A percentile compares a stretch with the other conserved stretches of the same genome.
These are phyloP conservation scores for Gremmenia infestans DNA, from an alignment of 2,329 filamentous ascomycete species.

Conservation along the genomic window DNA sequence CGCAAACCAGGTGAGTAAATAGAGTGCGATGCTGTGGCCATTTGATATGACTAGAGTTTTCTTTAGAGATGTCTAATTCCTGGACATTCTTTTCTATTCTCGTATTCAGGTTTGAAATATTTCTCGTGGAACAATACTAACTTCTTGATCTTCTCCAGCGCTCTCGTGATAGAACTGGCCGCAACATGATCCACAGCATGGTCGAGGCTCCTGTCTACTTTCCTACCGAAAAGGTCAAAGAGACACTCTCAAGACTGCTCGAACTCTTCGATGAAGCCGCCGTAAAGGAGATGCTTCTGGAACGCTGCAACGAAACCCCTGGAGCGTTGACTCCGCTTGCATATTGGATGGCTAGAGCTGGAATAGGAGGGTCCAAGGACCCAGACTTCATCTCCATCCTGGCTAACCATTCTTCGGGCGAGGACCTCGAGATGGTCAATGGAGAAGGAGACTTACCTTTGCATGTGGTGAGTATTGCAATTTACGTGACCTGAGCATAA, in stretches of 20 bases:
- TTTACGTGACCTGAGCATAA: conserved; percentile 31
- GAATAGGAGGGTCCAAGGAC: conserved; percentile 19
- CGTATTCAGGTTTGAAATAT: too few relatives aligned
- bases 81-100: too few relatives aligned
- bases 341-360: conserved; percentile 41
- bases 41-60: too few relatives aligned
- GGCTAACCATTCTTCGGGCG: conserved; percentile 51
- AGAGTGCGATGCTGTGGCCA: too few relatives aligned
- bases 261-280: conserved; percentile 54
- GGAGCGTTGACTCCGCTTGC: conserved; percentile 61
- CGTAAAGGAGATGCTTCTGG: conserved; percentile 51
- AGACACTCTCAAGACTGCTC: conserved; percentile 44
- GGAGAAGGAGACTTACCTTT: conserved; percentile 61
- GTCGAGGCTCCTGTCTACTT: conserved; percentile 11
- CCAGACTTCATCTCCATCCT: conserved; percentile 44
- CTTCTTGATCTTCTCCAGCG: conserved; percentile 29
- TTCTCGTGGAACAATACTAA: too few relatives aligned
- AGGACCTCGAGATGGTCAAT: conserved; percentile 54
- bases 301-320: conserved; percentile 48
- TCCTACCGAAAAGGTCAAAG: conserved; percentile 16
- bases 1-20: conserved; percentile 51
- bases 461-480: conserved; percentile 43
- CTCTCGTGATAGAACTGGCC: conserved; percentile 51
- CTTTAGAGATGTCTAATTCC: too few relatives aligned
- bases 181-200: conserved; percentile 66